Percentiles rank a stretch among this genome's conserved stretches.
Conservation (phyloP, 169 alveolate species). For the Plasmodium berghei region DNA sequence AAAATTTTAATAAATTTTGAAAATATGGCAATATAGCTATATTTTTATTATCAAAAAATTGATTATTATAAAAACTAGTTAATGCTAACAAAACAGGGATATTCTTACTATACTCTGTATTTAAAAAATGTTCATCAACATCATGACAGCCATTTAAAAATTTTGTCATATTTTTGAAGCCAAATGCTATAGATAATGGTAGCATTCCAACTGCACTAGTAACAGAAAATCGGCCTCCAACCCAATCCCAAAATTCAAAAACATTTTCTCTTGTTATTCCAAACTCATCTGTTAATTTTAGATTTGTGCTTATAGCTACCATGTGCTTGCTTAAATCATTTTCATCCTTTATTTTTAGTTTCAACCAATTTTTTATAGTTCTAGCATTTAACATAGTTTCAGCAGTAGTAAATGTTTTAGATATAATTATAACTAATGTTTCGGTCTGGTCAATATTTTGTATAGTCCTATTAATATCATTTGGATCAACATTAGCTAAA, state of each 20-base stretch:
- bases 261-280: slow-evolving; percentile 95
- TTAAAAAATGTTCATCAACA: slow-evolving; percentile 93
- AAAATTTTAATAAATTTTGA: slow-evolving; percentile 94
- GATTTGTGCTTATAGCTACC: slow-evolving; percentile 96
- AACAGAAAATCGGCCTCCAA: slow-evolving; percentile 98
- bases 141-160: slow-evolving; percentile 89
- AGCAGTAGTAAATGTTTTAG: slow-evolving; percentile 99
- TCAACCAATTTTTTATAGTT: slow-evolving; percentile 92
- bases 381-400: slow-evolving; percentile 98
- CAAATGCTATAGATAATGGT: slow-evolving; percentile 95
- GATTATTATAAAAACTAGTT: slow-evolving; percentile 94
- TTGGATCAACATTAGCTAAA: slow-evolving; percentile 99
- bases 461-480: slow-evolving; percentile 94
- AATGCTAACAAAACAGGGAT: slow-evolving; percentile 96
- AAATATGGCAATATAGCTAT: slow-evolving; percentile 99
- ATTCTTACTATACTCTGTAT: slow-evolving; percentile 88
- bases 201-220: slow-evolving; percentile 98
- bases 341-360: slow-evolving; percentile 83
- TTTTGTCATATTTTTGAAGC: slow-evolving; percentile 89
- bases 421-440: slow-evolving; percentile 90
- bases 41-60: slow-evolving; percentile 89
- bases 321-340: slow-evolving; percentile 87
- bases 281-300: slow-evolving; percentile 92
- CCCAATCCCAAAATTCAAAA: slow-evolving; percentile 99
- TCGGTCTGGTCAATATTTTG: slow-evolving; percentile 90